These are phyloP conservation scores for Scytalidium lignicola DNA, from an alignment of 2,329 filamentous ascomycete species.

Conservation along the genomic window DNA sequence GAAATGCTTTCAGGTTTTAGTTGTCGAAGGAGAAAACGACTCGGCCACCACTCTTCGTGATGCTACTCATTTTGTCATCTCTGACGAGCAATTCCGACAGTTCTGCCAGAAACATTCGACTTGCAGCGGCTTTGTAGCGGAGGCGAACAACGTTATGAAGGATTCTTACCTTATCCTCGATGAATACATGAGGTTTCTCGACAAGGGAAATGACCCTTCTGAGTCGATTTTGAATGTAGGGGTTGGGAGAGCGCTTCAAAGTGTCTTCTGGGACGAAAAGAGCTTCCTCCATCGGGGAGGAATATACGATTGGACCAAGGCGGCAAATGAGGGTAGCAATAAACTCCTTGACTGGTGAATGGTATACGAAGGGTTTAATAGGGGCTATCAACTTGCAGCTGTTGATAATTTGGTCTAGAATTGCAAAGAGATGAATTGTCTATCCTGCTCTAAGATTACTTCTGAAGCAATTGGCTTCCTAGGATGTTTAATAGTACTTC, in stretches of 20 bases:
- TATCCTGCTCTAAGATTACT: no score
- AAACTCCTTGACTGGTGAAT: no score
- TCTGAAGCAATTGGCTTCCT: no score
- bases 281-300: slow-evolving; percentile 9
- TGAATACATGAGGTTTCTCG: slow-evolving; percentile 14
- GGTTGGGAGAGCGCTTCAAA: slow-evolving; percentile 8
- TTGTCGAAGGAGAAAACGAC: slow-evolving; percentile 49
- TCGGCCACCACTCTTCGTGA: slow-evolving; percentile 31
- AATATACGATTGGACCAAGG: slow-evolving; percentile 12
- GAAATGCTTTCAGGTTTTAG: slow-evolving; percentile 52
- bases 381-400: no score
- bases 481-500: no score
- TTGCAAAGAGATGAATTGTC: no score
- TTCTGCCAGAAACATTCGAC: slow-evolving; percentile 41
- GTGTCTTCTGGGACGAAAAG: slow-evolving; percentile 5
- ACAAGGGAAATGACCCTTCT: slow-evolving; percentile 8
- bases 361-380: no score
- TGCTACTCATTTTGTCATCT: slow-evolving; percentile 36
- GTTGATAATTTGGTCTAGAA: no score
- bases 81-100: slow-evolving; percentile 38
- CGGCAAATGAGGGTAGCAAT: no score
- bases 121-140: slow-evolving; percentile 40
- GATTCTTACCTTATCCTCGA: slow-evolving; percentile 37
- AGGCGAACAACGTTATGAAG: slow-evolving; percentile 46
- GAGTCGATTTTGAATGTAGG: slow-evolving; percentile 11